Percentiles rank a stretch among this genome's conserved stretches.
Evolutionary conservation across 768 basidiomycete species (phyloP).

Genomic region (Tulasnella sp.): DNA sequence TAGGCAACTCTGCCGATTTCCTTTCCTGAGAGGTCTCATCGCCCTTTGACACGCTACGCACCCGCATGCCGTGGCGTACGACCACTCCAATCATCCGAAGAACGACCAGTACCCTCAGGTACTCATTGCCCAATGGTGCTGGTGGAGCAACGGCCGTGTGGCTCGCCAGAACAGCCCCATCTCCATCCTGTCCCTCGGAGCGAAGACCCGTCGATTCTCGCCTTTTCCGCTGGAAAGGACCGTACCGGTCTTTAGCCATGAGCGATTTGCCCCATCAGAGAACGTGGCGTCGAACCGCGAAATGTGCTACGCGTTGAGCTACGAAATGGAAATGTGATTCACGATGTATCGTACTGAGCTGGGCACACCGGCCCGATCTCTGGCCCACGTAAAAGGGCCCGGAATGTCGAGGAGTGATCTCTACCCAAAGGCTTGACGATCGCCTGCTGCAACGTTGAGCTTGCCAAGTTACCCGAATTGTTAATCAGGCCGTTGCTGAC

Average conservation of each 20-base stretch:
- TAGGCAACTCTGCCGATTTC: not conserved
- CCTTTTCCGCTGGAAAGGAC: not conserved
- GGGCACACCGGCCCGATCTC: no score
- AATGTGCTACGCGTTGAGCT: no score
- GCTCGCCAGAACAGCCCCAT: not conserved
- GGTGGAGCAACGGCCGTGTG: not conserved
- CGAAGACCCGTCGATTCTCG: not conserved
- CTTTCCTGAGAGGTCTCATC: not conserved
- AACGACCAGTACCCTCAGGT: conserved; percentile 7
- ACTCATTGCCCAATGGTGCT: not conserved
- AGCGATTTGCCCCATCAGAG: no score
- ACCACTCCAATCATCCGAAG: not conserved
- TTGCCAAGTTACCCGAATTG: no score
- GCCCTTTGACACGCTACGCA: not conserved
- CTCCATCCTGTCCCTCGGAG: not conserved
- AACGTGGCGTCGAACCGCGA: no score
- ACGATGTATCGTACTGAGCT: no score
- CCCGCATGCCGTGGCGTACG: not conserved
- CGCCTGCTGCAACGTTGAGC: no score
- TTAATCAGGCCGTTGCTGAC: no score
- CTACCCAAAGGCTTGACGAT: no score
- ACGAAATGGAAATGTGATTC: no score
- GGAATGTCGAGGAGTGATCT: no score
- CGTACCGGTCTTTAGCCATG: not conserved
- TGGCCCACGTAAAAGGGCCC: no score